phyloP scores from a whole-genome alignment of 768 basidiomycete genomes.

The Tulasnella sp. region DNA sequence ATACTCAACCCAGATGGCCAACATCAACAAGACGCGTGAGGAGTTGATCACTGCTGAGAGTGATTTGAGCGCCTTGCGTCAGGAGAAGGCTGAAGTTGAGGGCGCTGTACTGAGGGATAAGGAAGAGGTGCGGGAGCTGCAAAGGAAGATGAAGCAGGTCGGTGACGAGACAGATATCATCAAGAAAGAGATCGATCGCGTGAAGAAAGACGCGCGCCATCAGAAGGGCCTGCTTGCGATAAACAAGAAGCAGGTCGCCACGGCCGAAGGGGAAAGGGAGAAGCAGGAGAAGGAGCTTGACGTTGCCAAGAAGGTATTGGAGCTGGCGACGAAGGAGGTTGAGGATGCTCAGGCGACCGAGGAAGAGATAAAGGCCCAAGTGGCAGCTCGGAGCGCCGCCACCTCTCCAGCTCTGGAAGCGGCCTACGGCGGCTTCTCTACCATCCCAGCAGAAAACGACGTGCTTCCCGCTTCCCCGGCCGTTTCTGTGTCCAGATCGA shows the following conservation, averaged over 20 bases:
- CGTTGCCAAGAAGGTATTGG: slow-evolving; percentile 35
- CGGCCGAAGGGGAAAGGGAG: slow-evolving; percentile 66
- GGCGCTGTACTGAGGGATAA: slow-evolving; percentile 80
- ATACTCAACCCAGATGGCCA: slow-evolving; percentile 49
- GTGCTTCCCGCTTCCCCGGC: neutral
- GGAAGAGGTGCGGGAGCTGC: slow-evolving; percentile 81
- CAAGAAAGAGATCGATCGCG: slow-evolving; percentile 71
- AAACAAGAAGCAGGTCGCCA: slow-evolving; percentile 82
- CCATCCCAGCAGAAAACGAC: slow-evolving; percentile 25
- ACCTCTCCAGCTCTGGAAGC: slow-evolving; percentile 8
- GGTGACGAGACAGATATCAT: slow-evolving; percentile 57
- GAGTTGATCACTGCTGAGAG: slow-evolving; percentile 86
- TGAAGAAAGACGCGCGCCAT: slow-evolving; percentile 88
- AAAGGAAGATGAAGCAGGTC: slow-evolving; percentile 72
- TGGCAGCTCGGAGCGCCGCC: neutral
- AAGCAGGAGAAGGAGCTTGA: slow-evolving; percentile 62
- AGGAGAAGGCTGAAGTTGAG: slow-evolving; percentile 88
- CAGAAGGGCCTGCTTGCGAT: slow-evolving; percentile 94
- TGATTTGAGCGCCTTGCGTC: slow-evolving; percentile 74
- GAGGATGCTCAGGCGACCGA: slow-evolving; percentile 42
- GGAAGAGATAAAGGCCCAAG: slow-evolving; percentile 22
- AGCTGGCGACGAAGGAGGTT: slow-evolving; percentile 42
- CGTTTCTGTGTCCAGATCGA: slow-evolving; percentile 39
- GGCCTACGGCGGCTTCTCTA: neutral
- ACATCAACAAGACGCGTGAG: slow-evolving; percentile 58